Base-by-base conservation (phyloP, 78 protist genomes). In the Pirum gemmata region DNA sequence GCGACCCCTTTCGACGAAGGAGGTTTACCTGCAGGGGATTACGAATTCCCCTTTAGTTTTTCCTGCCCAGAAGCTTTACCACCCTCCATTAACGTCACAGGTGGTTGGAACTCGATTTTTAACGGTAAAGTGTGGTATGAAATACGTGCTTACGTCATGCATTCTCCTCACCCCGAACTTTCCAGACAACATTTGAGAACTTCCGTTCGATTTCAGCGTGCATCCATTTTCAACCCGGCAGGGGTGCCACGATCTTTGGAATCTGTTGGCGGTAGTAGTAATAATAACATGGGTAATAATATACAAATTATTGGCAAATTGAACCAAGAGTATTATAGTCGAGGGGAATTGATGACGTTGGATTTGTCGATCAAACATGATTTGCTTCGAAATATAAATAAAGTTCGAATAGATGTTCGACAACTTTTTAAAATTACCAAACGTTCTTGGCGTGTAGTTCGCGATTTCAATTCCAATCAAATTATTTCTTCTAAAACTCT, bases 41-140 rank as follows among this genome's bases (percentile, higher is more conserved):
- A 86, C 83, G 89, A 86, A 78, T 86, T 86, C 26, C 89, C 89
- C 8, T 86, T 86, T 38, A 61, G 89, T 37, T 73, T 86, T 61
- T 72, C 41, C 0, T 51, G 38, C 88, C 34, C 88, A 21, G 73
- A 31, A 31, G 5, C 67, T 13, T 76, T 84, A 29, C 88, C 88
- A 5, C 88, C 88, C 38, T 84, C 88, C 13, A 76, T 84, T 8
- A 41, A 35, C 29, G 88, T 84, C 2, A 76, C 88, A 26, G 88
- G 88, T 31, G 88, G 88, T 27, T 84, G 88, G 88, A 21, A 84
- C n/a, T 2, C 74, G 27, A 84, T 39, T 38, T 84, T 73, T 76
- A 84, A 84, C 74, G 36, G 88, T 39, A 73, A 76, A 36, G n/a
- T 84, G 74, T 84, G 88, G 88, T 84, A 84, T 76, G 88, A 84